Conservation (phyloP, 208 protist genomes). For the Leishmania major region DNA sequence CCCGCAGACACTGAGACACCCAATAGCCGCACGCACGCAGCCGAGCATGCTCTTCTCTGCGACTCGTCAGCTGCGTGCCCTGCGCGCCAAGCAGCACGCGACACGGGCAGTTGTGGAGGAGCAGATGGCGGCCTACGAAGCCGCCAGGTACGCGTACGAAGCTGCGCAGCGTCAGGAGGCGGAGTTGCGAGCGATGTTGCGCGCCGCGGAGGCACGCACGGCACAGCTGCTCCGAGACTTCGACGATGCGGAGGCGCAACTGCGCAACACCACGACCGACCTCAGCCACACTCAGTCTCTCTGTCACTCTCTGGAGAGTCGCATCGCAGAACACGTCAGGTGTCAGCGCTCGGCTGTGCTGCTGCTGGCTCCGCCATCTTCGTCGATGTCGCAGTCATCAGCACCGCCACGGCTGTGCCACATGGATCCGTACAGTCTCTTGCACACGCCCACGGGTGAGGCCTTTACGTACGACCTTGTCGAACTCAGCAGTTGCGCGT, state of each 20-base stretch:
- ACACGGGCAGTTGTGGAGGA: constrained; percentile 11
- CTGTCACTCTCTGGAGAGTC: constrained; percentile 24
- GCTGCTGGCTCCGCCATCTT: constrained; percentile 1
- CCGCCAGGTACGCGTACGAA: constrained; percentile 10
- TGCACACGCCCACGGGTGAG: constrained; percentile 15
- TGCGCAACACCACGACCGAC: constrained; percentile 12
- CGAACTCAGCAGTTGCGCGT: background rate
- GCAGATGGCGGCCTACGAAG: constrained; percentile 18
- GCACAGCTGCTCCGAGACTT: background rate
- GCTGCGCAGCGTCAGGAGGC: constrained; percentile 29
- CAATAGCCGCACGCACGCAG: background rate
- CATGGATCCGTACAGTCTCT: constrained; percentile 27
- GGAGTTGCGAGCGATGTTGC: constrained; percentile 37
- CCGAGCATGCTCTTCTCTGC: constrained; percentile 32
- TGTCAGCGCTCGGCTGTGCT: constrained; percentile 26
- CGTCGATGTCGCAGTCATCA: background rate
- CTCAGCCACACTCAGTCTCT: constrained; percentile 16
- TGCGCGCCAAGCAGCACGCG: constrained; percentile 28
- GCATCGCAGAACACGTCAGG: constrained; percentile 14
- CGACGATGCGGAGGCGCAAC: constrained; percentile 1
- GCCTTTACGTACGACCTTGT: constrained; percentile 25
- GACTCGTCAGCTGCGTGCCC: constrained; percentile 35
- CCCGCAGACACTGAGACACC: background rate
- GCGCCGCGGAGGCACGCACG: constrained; percentile 16
- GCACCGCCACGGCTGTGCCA: background rate